Base-by-base conservation (phyloP, 78 protist genomes). In the Dictyostelium capitatum region DNA sequence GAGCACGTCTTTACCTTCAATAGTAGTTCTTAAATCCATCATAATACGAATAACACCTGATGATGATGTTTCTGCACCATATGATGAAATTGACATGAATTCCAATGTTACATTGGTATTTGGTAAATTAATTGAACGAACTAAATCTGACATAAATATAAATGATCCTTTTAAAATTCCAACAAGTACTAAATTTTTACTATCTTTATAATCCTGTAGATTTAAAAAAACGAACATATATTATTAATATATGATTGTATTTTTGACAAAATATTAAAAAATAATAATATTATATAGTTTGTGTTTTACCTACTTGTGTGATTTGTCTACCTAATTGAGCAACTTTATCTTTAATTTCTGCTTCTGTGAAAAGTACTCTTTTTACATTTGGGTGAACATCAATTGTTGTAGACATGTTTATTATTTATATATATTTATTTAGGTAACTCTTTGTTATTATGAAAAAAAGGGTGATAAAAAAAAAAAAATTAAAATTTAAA, bases 151-250 rank as follows among this genome's bases (percentile, higher is more conserved):
- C 95, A 90, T 90, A 41, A 80, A 90, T 79, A 90, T 57, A 78
- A 90, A 90, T 57, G 95, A 81, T 32, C 95, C 95, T 48, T 90
- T 90, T n/a, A 90, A 77, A 32, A 90, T 77, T 32, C 95, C 95
- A 80, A 90, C 78, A 6, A 84, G 59, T 19, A 84, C 92, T 47
- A 84, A 74, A n/a, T 84, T 72, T 84, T 84, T 84, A 53, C 82
- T 74, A 46, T 59, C 92, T 84, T 84, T 51, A 59, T 84, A 84
- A 59, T 84, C 92, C 92, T 84, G 28, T 14, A 9, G 4, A 5
- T n/a, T 7, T 74, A 74, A 19, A 14, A 47, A 47, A 10, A 50
- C 48, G 51, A 75, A 30, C 19, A 37, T 37, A 3, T 50, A 28
- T 46, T 11, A 14, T 23, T 50, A 19, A 56, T 20, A 14, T 19